A percentile compares a stretch with the other conserved stretches of the same genome.
phyloP scores from a whole-genome alignment of 2,329 filamentous ascomycete genomes.

The Colletotrichum eremochloae region DNA sequence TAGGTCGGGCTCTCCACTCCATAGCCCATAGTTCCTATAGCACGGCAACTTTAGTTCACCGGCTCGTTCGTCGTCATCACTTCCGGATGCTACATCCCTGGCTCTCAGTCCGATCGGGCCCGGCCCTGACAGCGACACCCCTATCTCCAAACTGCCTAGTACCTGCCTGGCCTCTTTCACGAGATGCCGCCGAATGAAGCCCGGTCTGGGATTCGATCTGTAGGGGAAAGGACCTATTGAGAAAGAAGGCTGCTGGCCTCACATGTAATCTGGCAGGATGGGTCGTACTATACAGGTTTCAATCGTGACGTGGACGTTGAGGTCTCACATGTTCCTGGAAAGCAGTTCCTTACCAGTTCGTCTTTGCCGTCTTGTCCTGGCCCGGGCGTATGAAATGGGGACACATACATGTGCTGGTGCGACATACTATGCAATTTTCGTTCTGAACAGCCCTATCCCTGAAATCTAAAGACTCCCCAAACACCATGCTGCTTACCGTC shows the following conservation, averaged over 20 bases:
- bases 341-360: slow-evolving; percentile 13
- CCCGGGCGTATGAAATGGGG: not conserved
- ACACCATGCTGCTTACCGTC: slow-evolving; percentile 42
- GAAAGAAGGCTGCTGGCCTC: slow-evolving; percentile 18
- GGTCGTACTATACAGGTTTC: slow-evolving; percentile 5
- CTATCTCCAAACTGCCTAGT: not conserved
- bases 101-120: not conserved
- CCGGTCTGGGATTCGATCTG: slow-evolving; percentile 12
- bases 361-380: slow-evolving; percentile 21
- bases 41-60: not conserved
- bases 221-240: not conserved
- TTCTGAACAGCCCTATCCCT: slow-evolving; percentile 18
- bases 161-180: not conserved
- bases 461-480: slow-evolving; percentile 38
- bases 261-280: slow-evolving; percentile 16
- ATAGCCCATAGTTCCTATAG: not conserved
- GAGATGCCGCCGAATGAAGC: slow-evolving; percentile 13
- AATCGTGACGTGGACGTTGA: slow-evolving; percentile 19
- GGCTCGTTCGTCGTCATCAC: slow-evolving; percentile 21
- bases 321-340: slow-evolving; percentile 1
- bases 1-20: not conserved
- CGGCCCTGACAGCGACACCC: slow-evolving; percentile 30
- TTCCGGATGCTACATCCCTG: slow-evolving; percentile 23
- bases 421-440: slow-evolving; percentile 17
- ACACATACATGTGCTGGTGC: not conserved